phyloP scores from a whole-genome alignment of 768 basidiomycete genomes.

The Coprinopsis marcescibilis region DNA sequence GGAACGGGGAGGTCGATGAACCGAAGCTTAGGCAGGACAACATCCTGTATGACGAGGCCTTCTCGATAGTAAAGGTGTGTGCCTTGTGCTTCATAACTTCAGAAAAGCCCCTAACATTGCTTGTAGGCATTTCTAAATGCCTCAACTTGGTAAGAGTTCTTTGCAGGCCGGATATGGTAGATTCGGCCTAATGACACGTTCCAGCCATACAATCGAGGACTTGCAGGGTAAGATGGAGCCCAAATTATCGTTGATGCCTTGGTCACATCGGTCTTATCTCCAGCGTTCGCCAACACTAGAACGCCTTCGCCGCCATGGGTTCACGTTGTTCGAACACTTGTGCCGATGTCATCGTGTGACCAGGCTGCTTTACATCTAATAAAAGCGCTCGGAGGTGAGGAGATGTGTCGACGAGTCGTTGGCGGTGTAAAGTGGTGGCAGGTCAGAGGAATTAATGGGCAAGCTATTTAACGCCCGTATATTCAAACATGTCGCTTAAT shows the following conservation, averaged over 20 bases:
- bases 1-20: slow-evolving; percentile 32
- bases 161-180: too few relatives aligned
- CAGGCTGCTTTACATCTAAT: slow-evolving; percentile 70
- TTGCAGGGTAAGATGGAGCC: slow-evolving; percentile 60
- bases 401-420: slow-evolving; percentile 59
- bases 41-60: slow-evolving; percentile 75
- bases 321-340: slow-evolving; percentile 59
- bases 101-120: too few relatives aligned
- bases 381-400: slow-evolving; percentile 79
- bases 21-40: slow-evolving; percentile 63
- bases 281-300: slow-evolving; percentile 71
- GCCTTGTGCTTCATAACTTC: background rate
- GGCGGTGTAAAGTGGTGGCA: slow-evolving; percentile 99
- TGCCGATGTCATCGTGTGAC: slow-evolving; percentile 74
- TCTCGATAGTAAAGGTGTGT: slow-evolving; percentile 65
- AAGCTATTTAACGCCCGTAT: slow-evolving; percentile 14
- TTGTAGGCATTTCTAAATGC: slow-evolving; percentile 77
- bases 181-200: too few relatives aligned
- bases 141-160: slow-evolving; percentile 59
- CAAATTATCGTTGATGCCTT: too few relatives aligned
- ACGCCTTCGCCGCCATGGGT: slow-evolving; percentile 86
- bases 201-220: slow-evolving; percentile 86
- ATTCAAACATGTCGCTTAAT: slow-evolving; percentile 11
- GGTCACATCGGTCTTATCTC: background rate
- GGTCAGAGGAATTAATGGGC: slow-evolving; percentile 80